phyloP scores from a whole-genome alignment of 2,329 filamentous ascomycete species.

The Nemania serpens region DNA sequence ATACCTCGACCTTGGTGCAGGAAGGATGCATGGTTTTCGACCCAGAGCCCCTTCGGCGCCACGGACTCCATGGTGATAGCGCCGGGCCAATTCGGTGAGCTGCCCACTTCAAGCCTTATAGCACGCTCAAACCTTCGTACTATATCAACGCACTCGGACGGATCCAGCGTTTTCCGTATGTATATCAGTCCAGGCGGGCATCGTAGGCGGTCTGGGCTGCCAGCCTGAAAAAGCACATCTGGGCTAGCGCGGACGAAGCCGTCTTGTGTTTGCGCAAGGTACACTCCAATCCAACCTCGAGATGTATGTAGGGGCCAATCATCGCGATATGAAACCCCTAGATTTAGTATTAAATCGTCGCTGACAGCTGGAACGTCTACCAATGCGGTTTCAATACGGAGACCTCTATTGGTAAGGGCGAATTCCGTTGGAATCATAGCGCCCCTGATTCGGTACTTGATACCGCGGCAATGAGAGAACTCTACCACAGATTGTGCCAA shows the following conservation, averaged over 20 bases:
- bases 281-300: conserved; percentile 9
- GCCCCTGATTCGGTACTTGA: conserved; percentile 3
- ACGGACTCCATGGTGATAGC: background rate
- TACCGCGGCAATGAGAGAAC: conserved; percentile 2
- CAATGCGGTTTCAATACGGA: conserved; percentile 5
- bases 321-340: conserved; percentile 13
- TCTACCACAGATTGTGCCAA: conserved; percentile 8
- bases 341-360: conserved; percentile 4
- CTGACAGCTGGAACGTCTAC: background rate
- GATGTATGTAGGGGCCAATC: background rate
- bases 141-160: background rate
- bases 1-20: conserved; percentile 13
- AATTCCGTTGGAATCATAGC: conserved; percentile 3
- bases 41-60: conserved; percentile 3
- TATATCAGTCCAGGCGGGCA: background rate
- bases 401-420: conserved; percentile 12
- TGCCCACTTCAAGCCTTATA: background rate
- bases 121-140: conserved; percentile 3
- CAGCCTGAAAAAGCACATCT: background rate
- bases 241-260: conserved; percentile 14
- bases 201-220: background rate
- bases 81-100: background rate
- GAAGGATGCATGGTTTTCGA: background rate
- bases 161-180: conserved; percentile 4
- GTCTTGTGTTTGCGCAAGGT: conserved; percentile 7